Conservation (phyloP, 352 stramenopile species). For the Globisporangium radiosum region DNA sequence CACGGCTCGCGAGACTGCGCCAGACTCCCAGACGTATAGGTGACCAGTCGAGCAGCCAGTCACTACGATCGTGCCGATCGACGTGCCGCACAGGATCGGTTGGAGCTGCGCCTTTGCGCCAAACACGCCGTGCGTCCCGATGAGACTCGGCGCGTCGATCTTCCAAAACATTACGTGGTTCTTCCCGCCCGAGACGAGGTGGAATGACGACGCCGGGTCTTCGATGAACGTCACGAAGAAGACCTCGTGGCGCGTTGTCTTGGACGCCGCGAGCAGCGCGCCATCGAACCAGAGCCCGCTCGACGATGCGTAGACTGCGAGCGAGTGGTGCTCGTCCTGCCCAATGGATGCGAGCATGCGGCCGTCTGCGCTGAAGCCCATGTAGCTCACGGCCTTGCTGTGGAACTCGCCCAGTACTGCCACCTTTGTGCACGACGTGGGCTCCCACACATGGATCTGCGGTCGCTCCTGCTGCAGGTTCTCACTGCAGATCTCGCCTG, state of each 20-base stretch:
- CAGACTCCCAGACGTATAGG: slow-evolving; percentile 69
- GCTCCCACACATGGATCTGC: slow-evolving; percentile 73
- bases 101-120: slow-evolving; percentile 48
- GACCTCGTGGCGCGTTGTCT: slow-evolving; percentile 43
- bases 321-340: slow-evolving; percentile 69
- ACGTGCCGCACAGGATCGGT: slow-evolving; percentile 49
- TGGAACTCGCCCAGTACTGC: slow-evolving; percentile 58
- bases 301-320: slow-evolving; percentile 58
- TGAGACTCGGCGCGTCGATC: slow-evolving; percentile 38
- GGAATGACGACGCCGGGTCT: slow-evolving; percentile 30
- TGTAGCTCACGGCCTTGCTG: slow-evolving; percentile 52
- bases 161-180: slow-evolving; percentile 75
- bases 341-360: slow-evolving; percentile 55
- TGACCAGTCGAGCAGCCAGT: slow-evolving; percentile 62
- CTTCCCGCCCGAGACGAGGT: slow-evolving; percentile 54
- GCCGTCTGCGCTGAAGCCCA: slow-evolving; percentile 42
- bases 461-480: slow-evolving; percentile 47
- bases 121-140: slow-evolving; percentile 55
- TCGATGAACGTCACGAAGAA: slow-evolving; percentile 62
- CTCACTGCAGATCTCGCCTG: slow-evolving; percentile 61
- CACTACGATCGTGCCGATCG: slow-evolving; percentile 41
- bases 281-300: slow-evolving; percentile 61
- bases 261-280: slow-evolving; percentile 38
- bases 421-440: slow-evolving; percentile 40
- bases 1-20: slow-evolving; percentile 41